Evolutionary conservation across 768 basidiomycete species (phyloP), one percentile per base, ranked within the genome.

Genomic region (Podaxis sp.): DNA sequence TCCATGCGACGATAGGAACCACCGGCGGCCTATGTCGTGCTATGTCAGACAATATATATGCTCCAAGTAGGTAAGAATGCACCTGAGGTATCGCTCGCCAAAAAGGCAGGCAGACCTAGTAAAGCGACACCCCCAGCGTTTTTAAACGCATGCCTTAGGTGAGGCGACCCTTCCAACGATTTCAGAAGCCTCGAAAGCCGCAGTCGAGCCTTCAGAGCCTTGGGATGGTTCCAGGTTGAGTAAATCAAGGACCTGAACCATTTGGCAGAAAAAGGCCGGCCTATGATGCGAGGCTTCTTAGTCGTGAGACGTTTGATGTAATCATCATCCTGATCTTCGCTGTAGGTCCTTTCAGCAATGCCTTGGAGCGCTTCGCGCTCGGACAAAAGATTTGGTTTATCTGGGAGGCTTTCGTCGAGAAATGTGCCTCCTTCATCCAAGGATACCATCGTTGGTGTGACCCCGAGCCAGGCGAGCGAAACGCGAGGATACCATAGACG

Each of bases 121-220:
- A 80, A 58, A 11, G 76, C 72, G 6, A 83, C 77, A 4, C 82
- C 81, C 2, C 72, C 69, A 11, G 79, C 77, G 64, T 80, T 81
- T 66, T 84, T 83, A 28, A 78, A 49, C 1, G 80, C 81, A 68
- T 83, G 82, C 36, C 72, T 70, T 33, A 82, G 64, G 66, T 82
- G 80, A 19, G 73, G 71, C 13, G 82, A 83, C 66, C 77, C 77
- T 61, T 74, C 65, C 30, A 75, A 53, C 11, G 71, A 60, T 36
- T 74, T 69, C 22, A 74, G 42, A 33, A 70, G 52, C 44, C 68
- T 66, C 28, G 80, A 78, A 8, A 80, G 57, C 46, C 67, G 42
- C 46, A 82, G 63, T 8, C 79, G 72, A 2, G 69, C 33, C 5
- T 66, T 70, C 12, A 80, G 63, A 6, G 70, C 68, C 26, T 64